phyloP scores from a whole-genome alignment of 176 grass and related monocot genomes.

The Paspalum vaginatum region DNA sequence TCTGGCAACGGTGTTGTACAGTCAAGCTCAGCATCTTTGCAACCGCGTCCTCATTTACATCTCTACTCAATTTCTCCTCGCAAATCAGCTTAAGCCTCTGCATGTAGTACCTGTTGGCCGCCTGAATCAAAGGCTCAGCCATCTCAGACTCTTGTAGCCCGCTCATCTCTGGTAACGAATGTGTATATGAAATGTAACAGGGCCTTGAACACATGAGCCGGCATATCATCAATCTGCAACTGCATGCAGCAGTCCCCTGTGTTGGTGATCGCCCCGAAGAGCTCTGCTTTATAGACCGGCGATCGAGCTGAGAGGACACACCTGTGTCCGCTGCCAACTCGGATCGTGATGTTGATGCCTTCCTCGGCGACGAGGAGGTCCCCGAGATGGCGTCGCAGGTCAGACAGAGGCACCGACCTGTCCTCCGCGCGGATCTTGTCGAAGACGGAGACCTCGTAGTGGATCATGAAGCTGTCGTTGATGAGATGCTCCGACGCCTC shows the following conservation, averaged over 20 bases:
- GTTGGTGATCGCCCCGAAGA: neutral
- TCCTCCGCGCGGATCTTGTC: too few relatives aligned
- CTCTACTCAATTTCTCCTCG: neutral
- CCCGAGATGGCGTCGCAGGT: neutral
- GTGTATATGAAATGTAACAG: constrained; percentile 19
- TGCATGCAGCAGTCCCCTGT: too few relatives aligned
- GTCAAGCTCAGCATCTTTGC: neutral
- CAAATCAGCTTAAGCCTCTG: constrained; percentile 42
- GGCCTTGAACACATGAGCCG: neutral
- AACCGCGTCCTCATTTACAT: constrained; percentile 18
- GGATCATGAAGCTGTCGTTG: neutral
- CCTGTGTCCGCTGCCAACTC: neutral
- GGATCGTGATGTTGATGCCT: neutral
- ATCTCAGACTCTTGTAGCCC: neutral
- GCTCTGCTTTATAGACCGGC: neutral
- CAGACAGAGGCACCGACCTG: neutral
- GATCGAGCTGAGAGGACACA: neutral
- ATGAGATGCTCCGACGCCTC: neutral
- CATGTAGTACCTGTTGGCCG: constrained; percentile 41
- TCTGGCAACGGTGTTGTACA: neutral
- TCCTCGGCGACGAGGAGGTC: too few relatives aligned
- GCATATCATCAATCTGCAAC: neutral
- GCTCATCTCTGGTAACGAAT: neutral
- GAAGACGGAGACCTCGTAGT: neutral
- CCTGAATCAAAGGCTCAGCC: constrained; percentile 29